Conservation (phyloP, 2,329 filamentous ascomycete genomes). For the Dactylellina drechsleri region DNA sequence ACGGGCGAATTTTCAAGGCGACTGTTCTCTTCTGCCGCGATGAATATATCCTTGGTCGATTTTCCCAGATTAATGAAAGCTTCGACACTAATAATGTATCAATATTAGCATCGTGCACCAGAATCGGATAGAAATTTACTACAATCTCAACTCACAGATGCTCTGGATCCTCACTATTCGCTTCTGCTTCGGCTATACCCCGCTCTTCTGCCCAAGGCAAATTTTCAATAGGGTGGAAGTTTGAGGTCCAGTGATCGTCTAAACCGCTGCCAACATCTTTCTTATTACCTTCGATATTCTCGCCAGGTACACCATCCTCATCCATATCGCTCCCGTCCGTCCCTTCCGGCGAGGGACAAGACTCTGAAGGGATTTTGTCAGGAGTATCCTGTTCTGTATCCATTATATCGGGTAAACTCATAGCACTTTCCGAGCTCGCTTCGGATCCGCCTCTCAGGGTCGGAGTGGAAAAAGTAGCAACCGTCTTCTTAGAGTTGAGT, state of each 20-base stretch:
- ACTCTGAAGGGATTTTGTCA: background rate
- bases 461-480: background rate
- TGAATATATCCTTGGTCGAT: too few species aligned
- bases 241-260: too few species aligned
- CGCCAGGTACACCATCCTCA: background rate
- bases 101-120: background rate
- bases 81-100: too few species aligned
- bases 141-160: background rate
- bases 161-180: background rate
- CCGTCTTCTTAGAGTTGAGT: too few species aligned
- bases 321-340: background rate
- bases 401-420: background rate
- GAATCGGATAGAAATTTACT: background rate
- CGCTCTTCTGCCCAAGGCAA: too few species aligned
- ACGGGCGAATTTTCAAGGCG: too few species aligned
- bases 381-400: background rate
- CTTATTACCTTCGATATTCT: too few species aligned
- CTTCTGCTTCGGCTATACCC: background rate
- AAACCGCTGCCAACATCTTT: too few species aligned
- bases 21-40: too few species aligned
- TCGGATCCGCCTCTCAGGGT: constrained; percentile 2
- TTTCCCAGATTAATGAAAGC: too few species aligned
- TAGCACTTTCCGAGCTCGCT: background rate
- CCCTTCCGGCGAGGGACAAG: background rate
- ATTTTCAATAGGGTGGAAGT: too few species aligned